Conservation (phyloP, 495 filamentous ascomycete species). For the Pseudoneurospora amorphoporcata region DNA sequence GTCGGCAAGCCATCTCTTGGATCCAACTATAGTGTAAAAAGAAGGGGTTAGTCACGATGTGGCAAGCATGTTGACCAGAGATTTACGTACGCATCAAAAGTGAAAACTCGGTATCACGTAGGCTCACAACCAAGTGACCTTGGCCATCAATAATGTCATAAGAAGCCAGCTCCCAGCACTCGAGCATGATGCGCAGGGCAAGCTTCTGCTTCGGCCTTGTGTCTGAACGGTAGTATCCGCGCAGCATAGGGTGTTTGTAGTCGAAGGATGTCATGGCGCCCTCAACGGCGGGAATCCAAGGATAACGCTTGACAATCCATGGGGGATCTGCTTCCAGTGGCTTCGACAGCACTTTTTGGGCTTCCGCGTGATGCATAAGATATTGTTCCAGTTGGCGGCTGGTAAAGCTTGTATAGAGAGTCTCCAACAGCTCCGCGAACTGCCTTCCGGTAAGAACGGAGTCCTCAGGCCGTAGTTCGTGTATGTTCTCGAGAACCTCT, state of each 20-base stretch:
- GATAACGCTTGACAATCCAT: constrained; percentile 22
- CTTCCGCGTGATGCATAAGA: constrained; percentile 6
- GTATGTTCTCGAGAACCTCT: constrained; percentile 32
- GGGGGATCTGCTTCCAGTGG: not conserved
- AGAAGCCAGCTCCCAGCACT: constrained; percentile 31
- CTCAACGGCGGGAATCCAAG: constrained; percentile 22
- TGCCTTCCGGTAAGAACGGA: constrained; percentile 21
- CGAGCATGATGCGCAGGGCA: constrained; percentile 28
- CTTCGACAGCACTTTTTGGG: not conserved
- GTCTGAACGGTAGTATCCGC: constrained; percentile 15
- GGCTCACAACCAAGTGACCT: constrained; percentile 24
- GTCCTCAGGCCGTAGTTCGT: constrained; percentile 28
- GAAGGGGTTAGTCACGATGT: not conserved
- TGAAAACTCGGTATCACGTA: constrained; percentile 24
- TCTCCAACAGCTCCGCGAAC: constrained; percentile 27
- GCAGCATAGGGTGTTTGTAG: constrained; percentile 7
- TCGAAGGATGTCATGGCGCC: not conserved
- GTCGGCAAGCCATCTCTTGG: constrained; percentile 20
- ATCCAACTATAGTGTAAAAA: constrained; percentile 18
- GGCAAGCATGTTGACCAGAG: not conserved
- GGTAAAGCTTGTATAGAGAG: constrained; percentile 33
- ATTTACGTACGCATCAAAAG: constrained; percentile 26
- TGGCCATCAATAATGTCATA: constrained; percentile 14
- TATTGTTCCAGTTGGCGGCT: constrained; percentile 31
- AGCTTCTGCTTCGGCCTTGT: constrained; percentile 23